Percentiles rank a stretch among this genome's conserved stretches.
These are phyloP conservation scores for Lotmaria passim DNA, from an alignment of 208 protist genomes.

Conservation along the genomic window DNA sequence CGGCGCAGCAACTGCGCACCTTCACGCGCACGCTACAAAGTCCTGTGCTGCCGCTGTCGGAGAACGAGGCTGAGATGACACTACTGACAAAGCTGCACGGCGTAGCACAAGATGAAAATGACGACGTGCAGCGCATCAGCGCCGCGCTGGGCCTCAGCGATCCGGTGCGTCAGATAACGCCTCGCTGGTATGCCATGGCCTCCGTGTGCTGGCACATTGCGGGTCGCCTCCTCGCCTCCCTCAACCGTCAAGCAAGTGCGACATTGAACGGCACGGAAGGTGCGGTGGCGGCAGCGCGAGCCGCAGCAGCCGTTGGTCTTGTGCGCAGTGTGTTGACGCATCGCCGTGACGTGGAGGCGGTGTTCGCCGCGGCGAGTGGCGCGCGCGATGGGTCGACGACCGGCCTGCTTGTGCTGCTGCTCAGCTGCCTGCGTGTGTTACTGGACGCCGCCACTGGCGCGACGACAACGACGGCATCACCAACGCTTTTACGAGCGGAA, in stretches of 20 bases:
- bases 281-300: background rate
- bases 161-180: background rate
- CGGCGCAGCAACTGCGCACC: conserved; percentile 49
- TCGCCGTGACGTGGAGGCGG: conserved; percentile 3
- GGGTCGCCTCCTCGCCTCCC: conserved; percentile 30
- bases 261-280: conserved; percentile 13
- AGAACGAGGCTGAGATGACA: conserved; percentile 44
- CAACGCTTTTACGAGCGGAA: conserved; percentile 11
- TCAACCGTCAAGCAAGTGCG: conserved; percentile 19
- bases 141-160: background rate
- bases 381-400: conserved; percentile 26
- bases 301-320: conserved; percentile 6
- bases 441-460: conserved; percentile 4
- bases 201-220: conserved; percentile 54
- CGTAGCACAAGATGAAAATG: background rate
- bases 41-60: conserved; percentile 42
- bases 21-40: conserved; percentile 54
- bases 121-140: background rate
- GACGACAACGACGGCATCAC: background rate
- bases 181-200: conserved; percentile 46
- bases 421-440: conserved; percentile 36
- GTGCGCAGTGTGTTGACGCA: conserved; percentile 4
- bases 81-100: conserved; percentile 35
- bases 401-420: conserved; percentile 47
- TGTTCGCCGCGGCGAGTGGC: conserved; percentile 7